These are phyloP conservation scores for Cystobasidiopsis lactophilus DNA, from an alignment of 768 basidiomycete species.

Conservation along the genomic window DNA sequence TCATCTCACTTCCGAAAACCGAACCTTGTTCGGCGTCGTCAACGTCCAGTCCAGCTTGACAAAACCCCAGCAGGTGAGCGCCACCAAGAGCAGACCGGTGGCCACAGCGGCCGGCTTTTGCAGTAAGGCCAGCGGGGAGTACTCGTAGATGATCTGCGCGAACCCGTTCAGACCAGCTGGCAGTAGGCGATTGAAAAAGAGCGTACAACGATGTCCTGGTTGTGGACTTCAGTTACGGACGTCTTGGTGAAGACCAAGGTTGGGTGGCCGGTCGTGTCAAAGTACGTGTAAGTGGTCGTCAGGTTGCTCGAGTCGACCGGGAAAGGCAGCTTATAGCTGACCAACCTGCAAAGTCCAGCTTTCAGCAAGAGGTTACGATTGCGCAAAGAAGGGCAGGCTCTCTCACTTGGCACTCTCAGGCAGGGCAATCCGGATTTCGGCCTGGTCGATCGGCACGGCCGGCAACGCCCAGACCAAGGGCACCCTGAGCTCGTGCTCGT, in stretches of 20 bases:
- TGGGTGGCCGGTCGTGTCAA: slow-evolving; percentile 78
- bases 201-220: slow-evolving; percentile 57
- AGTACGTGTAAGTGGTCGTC: slow-evolving; percentile 57
- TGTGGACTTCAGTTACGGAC: slow-evolving; percentile 55
- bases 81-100: too few relatives aligned
- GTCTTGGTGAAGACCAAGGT: slow-evolving; percentile 49
- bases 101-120: neutral
- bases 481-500: slow-evolving; percentile 44
- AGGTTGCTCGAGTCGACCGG: slow-evolving; percentile 38
- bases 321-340: slow-evolving; percentile 59
- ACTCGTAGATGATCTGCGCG: neutral
- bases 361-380: neutral
- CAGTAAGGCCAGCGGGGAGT: neutral
- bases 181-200: neutral
- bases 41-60: too few relatives aligned
- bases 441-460: slow-evolving; percentile 58
- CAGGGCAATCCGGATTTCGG: slow-evolving; percentile 53
- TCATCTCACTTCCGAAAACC: too few relatives aligned
- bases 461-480: slow-evolving; percentile 67
- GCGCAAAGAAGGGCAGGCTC: neutral
- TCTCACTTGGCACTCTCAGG: slow-evolving; percentile 51
- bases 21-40: too few relatives aligned
- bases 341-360: slow-evolving; percentile 34
- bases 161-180: neutral
- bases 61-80: too few relatives aligned